Percentiles rank a stretch among this genome's conserved stretches.
Evolutionary conservation across 495 filamentous ascomycete species (phyloP).

Genomic region (Penicillium robsamsonii): DNA sequence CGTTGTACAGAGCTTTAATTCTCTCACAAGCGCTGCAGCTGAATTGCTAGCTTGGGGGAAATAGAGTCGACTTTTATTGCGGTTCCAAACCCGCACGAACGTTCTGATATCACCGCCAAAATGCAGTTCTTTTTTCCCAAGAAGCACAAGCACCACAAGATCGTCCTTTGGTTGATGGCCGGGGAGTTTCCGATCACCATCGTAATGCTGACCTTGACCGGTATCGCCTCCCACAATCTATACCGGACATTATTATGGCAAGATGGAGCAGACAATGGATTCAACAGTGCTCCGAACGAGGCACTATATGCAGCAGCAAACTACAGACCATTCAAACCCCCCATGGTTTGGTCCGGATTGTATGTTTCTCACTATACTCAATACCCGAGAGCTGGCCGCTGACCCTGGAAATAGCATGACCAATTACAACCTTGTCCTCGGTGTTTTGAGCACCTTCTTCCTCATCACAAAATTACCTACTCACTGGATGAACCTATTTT

Average conservation of each 20-base stretch:
- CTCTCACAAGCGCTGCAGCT: slow-evolving; percentile 4
- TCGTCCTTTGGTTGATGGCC: slow-evolving; percentile 64
- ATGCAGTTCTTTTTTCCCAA: slow-evolving; percentile 43
- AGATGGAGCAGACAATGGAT: slow-evolving; percentile 72
- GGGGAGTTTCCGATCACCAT: slow-evolving; percentile 69
- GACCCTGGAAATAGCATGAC: slow-evolving; percentile 57
- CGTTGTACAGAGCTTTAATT: slow-evolving; percentile 16
- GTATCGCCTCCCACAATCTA: slow-evolving; percentile 73
- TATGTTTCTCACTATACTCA: slow-evolving; percentile 45
- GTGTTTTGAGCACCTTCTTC: slow-evolving; percentile 60
- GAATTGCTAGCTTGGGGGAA: slow-evolving; percentile 9
- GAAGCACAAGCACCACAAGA: slow-evolving; percentile 63
- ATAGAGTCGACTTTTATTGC: neutral
- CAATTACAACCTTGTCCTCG: slow-evolving; percentile 77
- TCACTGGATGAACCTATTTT: slow-evolving; percentile 69
- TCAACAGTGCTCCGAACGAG: slow-evolving; percentile 76
- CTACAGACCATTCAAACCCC: slow-evolving; percentile 60
- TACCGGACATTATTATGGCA: slow-evolving; percentile 80
- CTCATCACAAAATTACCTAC: slow-evolving; percentile 59
- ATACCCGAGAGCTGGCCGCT: neutral
- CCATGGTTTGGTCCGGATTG: slow-evolving; percentile 81
- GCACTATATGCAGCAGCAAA: slow-evolving; percentile 77
- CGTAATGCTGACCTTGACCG: slow-evolving; percentile 72
- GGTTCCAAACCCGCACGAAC: neutral
- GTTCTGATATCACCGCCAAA: slow-evolving; percentile 15